Evolutionary conservation across 2,329 filamentous ascomycete genomes (phyloP), one percentile per base, ranked within the genome.

Genomic region (Exophiala aquamarina): DNA sequence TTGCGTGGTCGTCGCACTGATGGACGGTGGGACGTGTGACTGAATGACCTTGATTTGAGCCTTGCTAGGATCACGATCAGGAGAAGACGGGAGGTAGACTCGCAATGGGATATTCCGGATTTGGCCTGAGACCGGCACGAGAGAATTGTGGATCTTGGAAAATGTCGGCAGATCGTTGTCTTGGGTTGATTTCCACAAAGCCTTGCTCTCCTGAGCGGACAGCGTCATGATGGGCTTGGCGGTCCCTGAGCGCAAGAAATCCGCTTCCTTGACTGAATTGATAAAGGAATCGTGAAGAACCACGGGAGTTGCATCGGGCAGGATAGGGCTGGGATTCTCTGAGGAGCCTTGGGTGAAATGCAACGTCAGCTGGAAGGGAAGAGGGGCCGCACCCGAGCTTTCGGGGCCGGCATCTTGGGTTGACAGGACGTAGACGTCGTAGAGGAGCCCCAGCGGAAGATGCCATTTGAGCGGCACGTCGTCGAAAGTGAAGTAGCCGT

Each of bases 221-320:
- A 96, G 73, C 44, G 83, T 85, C 89, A 95, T 95, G 61, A 95
- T 91, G 51, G 87, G 85, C 64, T 92, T 90, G 13, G 89, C 89
- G 44, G 87, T 93, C 35, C 90, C 89, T 58, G 93, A 92, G 41
- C 91, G 82, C 41, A 95, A 74, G 58, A 90, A 95, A 67, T 95
- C 90, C 21, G 91, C 90, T 76, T 87, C 84, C 63, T 87, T 87
- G 52, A 87, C 83, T 42, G 76, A 81, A 56, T 87, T 86, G 44
- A 84, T 82, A 60, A 81, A 87, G 0, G 81, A 74, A 62, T 87
- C 84, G 50, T 82, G 78, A 62, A 83, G 70, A 2, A 77, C 72
- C 59, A 81, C 83, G 57, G 83, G 79, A 3, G 86, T 67, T 2
- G 73, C 78, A 47, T 87, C 65, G 40, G 73, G 73, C 82, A 83